Percentiles rank a stretch among this genome's conserved stretches.
These are phyloP conservation scores for Fusarium algeriense DNA, from an alignment of 2,329 filamentous ascomycete genomes.

Conservation along the genomic window DNA sequence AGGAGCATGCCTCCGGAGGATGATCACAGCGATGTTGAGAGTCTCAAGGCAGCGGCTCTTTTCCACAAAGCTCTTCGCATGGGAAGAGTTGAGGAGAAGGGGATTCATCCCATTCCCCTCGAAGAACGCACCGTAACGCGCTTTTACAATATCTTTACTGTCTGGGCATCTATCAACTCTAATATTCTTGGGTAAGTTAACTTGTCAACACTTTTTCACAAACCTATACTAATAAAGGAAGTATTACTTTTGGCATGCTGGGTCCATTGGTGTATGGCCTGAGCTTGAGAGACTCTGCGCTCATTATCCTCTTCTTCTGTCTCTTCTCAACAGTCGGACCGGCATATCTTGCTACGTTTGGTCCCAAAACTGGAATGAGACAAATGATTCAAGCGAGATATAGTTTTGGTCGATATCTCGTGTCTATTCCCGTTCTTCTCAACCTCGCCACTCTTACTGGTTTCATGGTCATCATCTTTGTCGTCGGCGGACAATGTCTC, in stretches of 20 bases:
- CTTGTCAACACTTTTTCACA: not conserved
- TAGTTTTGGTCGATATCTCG: slow-evolving; percentile 70
- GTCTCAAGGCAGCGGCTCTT: slow-evolving; percentile 45
- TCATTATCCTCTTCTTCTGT: slow-evolving; percentile 74
- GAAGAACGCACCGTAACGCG: slow-evolving; percentile 56
- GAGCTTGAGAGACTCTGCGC: slow-evolving; percentile 65
- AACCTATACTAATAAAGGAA: slow-evolving; percentile 40
- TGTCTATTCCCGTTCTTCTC: slow-evolving; percentile 70
- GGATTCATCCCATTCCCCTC: slow-evolving; percentile 58
- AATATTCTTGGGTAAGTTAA: slow-evolving; percentile 59
- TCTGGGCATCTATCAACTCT: slow-evolving; percentile 63
- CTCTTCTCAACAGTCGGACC: slow-evolving; percentile 66
- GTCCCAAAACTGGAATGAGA: slow-evolving; percentile 72
- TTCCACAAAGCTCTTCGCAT: slow-evolving; percentile 52
- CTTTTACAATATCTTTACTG: slow-evolving; percentile 60
- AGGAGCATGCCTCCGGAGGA: slow-evolving; percentile 37
- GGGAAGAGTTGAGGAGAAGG: slow-evolving; percentile 58
- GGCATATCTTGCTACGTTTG: slow-evolving; percentile 69
- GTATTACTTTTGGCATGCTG: slow-evolving; percentile 73
- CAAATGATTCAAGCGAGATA: slow-evolving; percentile 75
- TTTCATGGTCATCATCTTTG: slow-evolving; percentile 72
- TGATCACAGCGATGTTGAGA: slow-evolving; percentile 46
- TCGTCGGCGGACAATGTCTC: slow-evolving; percentile 71
- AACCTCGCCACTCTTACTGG: slow-evolving; percentile 73
- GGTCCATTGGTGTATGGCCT: slow-evolving; percentile 68